Conservation (phyloP, 140 eudicot genomes). For the Stevia rebaudiana region DNA sequence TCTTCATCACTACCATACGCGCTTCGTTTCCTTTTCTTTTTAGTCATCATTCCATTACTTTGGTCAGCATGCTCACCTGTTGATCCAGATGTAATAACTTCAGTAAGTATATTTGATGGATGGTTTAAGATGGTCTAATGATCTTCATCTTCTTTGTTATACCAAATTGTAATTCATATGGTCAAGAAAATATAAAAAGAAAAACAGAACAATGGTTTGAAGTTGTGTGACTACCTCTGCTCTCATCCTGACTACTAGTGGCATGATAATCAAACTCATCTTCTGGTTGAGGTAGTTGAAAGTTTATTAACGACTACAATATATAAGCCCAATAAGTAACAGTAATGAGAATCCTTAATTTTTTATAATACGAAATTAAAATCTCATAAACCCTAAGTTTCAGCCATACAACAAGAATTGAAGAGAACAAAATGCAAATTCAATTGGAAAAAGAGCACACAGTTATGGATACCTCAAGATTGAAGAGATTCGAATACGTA, state of each 20-base stretch:
- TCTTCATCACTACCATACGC: conserved; percentile 68
- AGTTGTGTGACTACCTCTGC: conserved; percentile 46
- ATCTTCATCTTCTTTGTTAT: not conserved
- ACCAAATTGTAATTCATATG: not conserved
- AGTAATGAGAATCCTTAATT: not conserved
- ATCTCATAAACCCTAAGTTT: conserved; percentile 4
- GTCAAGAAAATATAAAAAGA: not conserved
- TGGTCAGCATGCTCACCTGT: conserved; percentile 50
- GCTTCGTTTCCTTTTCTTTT: conserved; percentile 55
- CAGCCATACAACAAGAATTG: conserved; percentile 1
- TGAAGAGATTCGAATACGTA: conserved; percentile 66
- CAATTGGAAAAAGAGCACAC: not conserved
- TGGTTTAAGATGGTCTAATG: not conserved
- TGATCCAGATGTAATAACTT: conserved; percentile 6
- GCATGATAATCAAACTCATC: conserved; percentile 71
- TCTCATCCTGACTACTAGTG: conserved; percentile 83
- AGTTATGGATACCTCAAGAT: conserved; percentile 53
- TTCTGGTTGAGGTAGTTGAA: conserved; percentile 66
- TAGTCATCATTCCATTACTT: conserved; percentile 49
- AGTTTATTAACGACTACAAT: conserved; percentile 49
- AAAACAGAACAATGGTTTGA: not conserved
- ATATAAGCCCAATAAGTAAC: not conserved
- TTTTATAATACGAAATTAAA: not conserved
- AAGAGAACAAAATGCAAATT: not conserved
- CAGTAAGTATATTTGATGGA: conserved; percentile 1